These are phyloP conservation scores for Pythium biforme DNA, from an alignment of 352 stramenopile species.

Conservation along the genomic window DNA sequence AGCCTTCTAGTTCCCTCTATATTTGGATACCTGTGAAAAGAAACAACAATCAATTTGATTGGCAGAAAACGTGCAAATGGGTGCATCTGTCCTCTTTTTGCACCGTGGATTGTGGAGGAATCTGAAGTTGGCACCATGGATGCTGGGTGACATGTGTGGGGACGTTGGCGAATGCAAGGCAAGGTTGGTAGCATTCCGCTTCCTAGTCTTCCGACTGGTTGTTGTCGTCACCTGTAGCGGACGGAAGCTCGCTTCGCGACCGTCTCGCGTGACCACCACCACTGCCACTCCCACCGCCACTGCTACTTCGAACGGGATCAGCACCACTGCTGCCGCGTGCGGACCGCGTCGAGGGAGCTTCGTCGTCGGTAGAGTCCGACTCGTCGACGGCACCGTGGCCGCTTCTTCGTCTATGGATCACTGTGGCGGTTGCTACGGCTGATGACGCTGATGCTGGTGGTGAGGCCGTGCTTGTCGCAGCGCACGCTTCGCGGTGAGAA, in stretches of 20 bases:
- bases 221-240: conserved; percentile 11
- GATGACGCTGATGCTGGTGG: background rate
- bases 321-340: background rate
- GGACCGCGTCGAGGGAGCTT: conserved; percentile 4
- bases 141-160: no score
- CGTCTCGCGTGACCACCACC: background rate
- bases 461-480: no score
- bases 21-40: no score
- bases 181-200: background rate
- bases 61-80: no score
- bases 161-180: no score
- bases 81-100: no score
- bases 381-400: conserved; percentile 21
- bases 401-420: background rate
- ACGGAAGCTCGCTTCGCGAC: no score
- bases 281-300: background rate
- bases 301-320: background rate
- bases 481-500: no score
- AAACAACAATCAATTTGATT: no score
- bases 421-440: background rate
- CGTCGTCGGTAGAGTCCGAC: conserved; percentile 35
- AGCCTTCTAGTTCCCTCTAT: no score
- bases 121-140: no score
- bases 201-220: conserved; percentile 29
- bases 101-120: no score